phyloP scores from a whole-genome alignment of 192 early-diverging fungal species.

The Coemansia brasiliensis region DNA sequence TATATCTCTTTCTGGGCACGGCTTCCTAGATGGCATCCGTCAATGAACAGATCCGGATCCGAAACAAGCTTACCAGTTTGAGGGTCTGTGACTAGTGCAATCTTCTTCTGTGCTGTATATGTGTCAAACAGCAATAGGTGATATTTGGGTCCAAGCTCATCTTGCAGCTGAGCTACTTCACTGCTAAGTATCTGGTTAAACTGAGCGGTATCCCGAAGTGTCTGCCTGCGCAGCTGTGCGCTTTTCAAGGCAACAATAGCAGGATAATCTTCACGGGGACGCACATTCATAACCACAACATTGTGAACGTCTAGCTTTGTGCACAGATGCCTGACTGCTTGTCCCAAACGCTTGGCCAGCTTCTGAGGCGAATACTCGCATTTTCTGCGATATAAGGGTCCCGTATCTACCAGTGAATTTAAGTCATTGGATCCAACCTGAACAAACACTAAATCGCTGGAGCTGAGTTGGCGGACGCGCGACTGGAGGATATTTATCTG shows the following conservation, averaged over 20 bases:
- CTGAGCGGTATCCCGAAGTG: conserved; percentile 11
- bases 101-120: conserved; percentile 27
- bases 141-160: conserved; percentile 14
- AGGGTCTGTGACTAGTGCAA: neutral
- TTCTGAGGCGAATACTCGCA: conserved; percentile 16
- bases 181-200: conserved; percentile 24
- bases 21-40: conserved; percentile 38
- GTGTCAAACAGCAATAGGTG: conserved; percentile 36
- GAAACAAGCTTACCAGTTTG: conserved; percentile 8
- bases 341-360: conserved; percentile 24
- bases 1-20: conserved; percentile 39
- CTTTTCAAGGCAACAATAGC: conserved; percentile 23
- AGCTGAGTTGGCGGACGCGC: conserved; percentile 7
- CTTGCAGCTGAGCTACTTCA: conserved; percentile 21
- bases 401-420: conserved; percentile 31
- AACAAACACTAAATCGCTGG: conserved; percentile 40
- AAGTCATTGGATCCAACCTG: conserved; percentile 51
- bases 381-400: conserved; percentile 18
- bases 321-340: conserved; percentile 20
- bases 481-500: conserved; percentile 17
- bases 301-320: conserved; percentile 11
- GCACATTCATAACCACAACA: conserved; percentile 46
- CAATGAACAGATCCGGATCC: conserved; percentile 40
- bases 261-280: conserved; percentile 45
- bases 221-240: conserved; percentile 4